A percentile compares a stretch with the other conserved stretches of the same genome.
Conservation (phyloP, 768 basidiomycete species). For the Suillus paluster region DNA sequence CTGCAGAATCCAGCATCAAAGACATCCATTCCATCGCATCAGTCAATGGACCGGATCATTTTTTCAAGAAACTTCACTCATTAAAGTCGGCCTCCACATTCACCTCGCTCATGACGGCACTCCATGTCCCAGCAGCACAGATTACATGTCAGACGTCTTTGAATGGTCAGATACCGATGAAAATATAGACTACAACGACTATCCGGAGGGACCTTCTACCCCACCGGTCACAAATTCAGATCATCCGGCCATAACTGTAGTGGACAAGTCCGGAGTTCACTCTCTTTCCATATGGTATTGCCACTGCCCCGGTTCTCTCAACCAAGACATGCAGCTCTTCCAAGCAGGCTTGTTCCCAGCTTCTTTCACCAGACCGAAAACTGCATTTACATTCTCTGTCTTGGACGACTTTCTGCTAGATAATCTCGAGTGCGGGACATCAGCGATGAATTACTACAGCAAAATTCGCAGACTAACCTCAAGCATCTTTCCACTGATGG, state of each 20-base stretch:
- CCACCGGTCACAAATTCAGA: background rate
- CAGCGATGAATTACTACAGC: background rate
- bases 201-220: background rate
- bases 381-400: background rate
- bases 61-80: background rate
- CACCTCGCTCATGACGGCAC: background rate
- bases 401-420: background rate
- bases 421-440: background rate
- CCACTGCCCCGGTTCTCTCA: background rate
- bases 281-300: background rate
- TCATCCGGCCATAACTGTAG: background rate
- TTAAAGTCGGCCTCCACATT: background rate
- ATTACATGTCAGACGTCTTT: background rate
- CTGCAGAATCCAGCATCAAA: background rate
- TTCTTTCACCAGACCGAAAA: background rate
- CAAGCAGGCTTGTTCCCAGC: background rate
- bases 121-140: background rate
- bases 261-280: background rate
- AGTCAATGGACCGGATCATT: background rate
- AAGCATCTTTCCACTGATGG: background rate
- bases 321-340: background rate
- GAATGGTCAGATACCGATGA: constrained; percentile 2
- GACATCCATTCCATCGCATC: background rate
- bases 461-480: background rate
- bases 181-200: background rate